These are phyloP conservation scores for Suillus subluteus DNA, from an alignment of 768 basidiomycete species.

Conservation along the genomic window DNA sequence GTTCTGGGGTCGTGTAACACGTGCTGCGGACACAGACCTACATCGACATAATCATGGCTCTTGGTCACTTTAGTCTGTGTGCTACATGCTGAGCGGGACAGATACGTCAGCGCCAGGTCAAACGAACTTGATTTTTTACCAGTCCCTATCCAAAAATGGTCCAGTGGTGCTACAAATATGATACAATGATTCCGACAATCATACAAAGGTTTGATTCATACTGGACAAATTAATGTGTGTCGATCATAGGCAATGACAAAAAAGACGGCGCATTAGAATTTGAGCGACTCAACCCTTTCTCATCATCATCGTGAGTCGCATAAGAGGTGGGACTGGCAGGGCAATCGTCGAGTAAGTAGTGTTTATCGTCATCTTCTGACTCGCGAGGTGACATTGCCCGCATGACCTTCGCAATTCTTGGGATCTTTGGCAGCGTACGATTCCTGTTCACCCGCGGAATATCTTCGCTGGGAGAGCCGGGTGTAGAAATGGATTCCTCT, in stretches of 20 bases:
- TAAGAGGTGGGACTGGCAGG: neutral
- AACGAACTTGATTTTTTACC: neutral
- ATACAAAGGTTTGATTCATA: neutral
- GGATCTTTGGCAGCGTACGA: conserved; percentile 44
- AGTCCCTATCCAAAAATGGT: neutral
- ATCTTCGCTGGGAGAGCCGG: conserved; percentile 18
- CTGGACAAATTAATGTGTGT: neutral
- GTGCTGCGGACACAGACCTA: neutral
- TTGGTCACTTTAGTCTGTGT: neutral
- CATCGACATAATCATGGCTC: neutral
- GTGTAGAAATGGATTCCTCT: conserved; percentile 8
- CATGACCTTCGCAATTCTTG: conserved; percentile 37
- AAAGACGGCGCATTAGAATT: conserved; percentile 31
- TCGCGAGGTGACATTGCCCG: conserved; percentile 20
- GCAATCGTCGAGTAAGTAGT: conserved; percentile 23
- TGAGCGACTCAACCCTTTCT: conserved; percentile 20
- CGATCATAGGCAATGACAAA: neutral
- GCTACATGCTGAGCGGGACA: neutral
- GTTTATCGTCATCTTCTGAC: conserved; percentile 24
- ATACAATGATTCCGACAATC: too few species aligned
- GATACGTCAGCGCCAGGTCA: neutral
- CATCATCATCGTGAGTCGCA: conserved; percentile 17
- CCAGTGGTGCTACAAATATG: neutral
- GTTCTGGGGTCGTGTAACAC: neutral
- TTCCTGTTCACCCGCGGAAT: conserved; percentile 38